Conservation (phyloP, 106 monocot species). For the Posidonia australis region DNA sequence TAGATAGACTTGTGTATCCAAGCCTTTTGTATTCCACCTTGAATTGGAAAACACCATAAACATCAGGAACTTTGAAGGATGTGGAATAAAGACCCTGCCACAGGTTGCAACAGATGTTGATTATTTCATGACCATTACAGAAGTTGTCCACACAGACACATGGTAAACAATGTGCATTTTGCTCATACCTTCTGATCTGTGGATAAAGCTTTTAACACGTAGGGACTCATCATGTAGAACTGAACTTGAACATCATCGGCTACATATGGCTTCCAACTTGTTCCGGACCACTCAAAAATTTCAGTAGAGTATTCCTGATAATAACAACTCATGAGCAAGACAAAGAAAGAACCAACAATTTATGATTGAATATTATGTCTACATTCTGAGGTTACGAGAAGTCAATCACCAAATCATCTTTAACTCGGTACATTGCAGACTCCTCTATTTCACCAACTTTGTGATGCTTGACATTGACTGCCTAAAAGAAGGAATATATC, state of each 20-base stretch:
- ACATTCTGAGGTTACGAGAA: neutral
- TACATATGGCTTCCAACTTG: constrained; percentile 73
- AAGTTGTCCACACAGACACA: neutral
- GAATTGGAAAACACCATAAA: constrained; percentile 98
- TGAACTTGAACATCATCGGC: constrained; percentile 96
- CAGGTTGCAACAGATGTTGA: constrained; percentile 4
- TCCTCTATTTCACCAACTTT: constrained; percentile 67
- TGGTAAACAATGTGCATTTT: neutral
- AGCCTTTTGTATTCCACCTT: constrained; percentile 92
- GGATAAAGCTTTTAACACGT: constrained; percentile 76
- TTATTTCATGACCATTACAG: neutral
- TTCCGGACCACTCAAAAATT: constrained; percentile 94
- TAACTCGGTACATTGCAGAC: constrained; percentile 78
- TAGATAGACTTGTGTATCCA: constrained; percentile 78
- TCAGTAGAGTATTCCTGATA: constrained; percentile 86
- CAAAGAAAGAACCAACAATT: neutral
- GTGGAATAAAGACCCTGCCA: constrained; percentile 71
- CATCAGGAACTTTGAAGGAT: constrained; percentile 96
- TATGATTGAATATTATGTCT: neutral
- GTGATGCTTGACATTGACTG: constrained; percentile 75
- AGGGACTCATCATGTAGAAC: constrained; percentile 99
- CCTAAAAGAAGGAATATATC: constrained; percentile 30
- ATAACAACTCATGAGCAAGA: neutral
- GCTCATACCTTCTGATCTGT: constrained; percentile 53
- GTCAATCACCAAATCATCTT: constrained; percentile 76